Evolutionary conservation across 2,329 filamentous ascomycete genomes (phyloP).

Genomic region (Arachnopeziza araneosa): DNA sequence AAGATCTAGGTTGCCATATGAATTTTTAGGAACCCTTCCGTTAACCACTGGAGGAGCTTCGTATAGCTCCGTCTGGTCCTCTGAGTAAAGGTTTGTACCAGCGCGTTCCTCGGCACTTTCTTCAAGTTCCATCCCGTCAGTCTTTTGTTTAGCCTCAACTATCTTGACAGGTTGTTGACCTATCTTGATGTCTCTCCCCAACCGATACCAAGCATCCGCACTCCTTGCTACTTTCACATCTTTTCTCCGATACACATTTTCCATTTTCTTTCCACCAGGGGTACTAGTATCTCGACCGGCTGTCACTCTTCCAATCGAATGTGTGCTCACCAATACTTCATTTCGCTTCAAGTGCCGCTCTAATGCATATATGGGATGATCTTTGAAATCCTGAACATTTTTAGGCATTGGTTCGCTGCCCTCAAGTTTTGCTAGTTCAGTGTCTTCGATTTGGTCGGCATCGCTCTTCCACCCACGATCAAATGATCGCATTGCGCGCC

Average conservation of each 20-base stretch:
- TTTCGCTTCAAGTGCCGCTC: conserved; percentile 79
- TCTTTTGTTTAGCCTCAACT: conserved; percentile 43
- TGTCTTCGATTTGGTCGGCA: conserved; percentile 78
- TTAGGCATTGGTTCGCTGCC: conserved; percentile 78
- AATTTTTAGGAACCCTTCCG: conserved; percentile 80
- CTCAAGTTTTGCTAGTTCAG: conserved; percentile 65
- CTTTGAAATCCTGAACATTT: conserved; percentile 81
- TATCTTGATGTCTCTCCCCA: conserved; percentile 72
- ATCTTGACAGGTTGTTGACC: conserved; percentile 81
- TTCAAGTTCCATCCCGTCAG: conserved; percentile 30
- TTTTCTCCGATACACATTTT: conserved; percentile 73
- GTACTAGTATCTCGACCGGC: conserved; percentile 49
- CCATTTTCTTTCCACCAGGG: conserved; percentile 42
- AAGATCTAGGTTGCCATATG: conserved; percentile 89
- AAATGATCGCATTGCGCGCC: conserved; percentile 45
- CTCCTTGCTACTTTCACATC: conserved; percentile 77
- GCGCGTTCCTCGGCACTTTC: conserved; percentile 40
- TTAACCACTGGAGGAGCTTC: conserved; percentile 67
- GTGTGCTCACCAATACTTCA: conserved; percentile 68
- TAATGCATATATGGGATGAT: conserved; percentile 77
- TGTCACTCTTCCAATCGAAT: conserved; percentile 71
- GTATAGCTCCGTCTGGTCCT: conserved; percentile 67
- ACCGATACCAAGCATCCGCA: conserved; percentile 83
- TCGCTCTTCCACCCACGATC: conserved; percentile 44
- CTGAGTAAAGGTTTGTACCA: conserved; percentile 54